phyloP scores from a whole-genome alignment of 2,329 filamentous ascomycete species.

The Diaporthe vaccinii region DNA sequence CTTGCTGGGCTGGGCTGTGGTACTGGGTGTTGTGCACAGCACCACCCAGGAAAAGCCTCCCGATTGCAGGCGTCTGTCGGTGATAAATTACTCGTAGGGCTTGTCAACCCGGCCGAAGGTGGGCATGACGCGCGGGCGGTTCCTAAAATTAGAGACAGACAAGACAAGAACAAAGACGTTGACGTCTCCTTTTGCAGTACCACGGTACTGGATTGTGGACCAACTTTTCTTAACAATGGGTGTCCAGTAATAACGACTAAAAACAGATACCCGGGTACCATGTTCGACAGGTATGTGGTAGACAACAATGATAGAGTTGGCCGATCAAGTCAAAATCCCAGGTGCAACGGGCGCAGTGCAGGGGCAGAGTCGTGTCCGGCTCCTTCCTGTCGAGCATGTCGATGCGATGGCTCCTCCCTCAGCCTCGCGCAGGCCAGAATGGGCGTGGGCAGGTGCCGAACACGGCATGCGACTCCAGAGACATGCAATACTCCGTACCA shows the following conservation, averaged over 20 bases:
- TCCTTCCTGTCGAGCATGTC: constrained; percentile 12
- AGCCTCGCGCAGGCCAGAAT: neutral
- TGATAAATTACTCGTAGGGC: constrained; percentile 29
- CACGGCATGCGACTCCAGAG: constrained; percentile 4
- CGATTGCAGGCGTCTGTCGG: constrained; percentile 5
- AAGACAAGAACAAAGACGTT: neutral
- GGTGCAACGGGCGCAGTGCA: neutral
- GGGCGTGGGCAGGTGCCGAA: constrained; percentile 24
- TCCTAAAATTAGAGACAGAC: constrained; percentile 26
- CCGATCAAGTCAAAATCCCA: neutral
- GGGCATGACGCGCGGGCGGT: constrained; percentile 24
- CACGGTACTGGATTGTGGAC: neutral
- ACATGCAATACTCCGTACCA: constrained; percentile 12
- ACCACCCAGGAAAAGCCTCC: neutral
- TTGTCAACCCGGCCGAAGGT: constrained; percentile 20
- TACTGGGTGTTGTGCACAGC: neutral
- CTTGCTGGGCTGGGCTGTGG: neutral
- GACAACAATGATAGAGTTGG: constrained; percentile 7
- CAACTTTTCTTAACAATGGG: neutral
- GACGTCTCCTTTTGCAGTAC: constrained; percentile 1
- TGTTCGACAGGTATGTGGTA: neutral
- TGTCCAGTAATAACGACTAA: neutral
- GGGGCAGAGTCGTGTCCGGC: constrained; percentile 13
- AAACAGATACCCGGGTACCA: neutral
- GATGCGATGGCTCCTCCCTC: neutral